Percentiles rank a stretch among this genome's conserved stretches.
These are phyloP conservation scores for Auricularia cornea DNA, from an alignment of 768 basidiomycete species.

Conservation along the genomic window DNA sequence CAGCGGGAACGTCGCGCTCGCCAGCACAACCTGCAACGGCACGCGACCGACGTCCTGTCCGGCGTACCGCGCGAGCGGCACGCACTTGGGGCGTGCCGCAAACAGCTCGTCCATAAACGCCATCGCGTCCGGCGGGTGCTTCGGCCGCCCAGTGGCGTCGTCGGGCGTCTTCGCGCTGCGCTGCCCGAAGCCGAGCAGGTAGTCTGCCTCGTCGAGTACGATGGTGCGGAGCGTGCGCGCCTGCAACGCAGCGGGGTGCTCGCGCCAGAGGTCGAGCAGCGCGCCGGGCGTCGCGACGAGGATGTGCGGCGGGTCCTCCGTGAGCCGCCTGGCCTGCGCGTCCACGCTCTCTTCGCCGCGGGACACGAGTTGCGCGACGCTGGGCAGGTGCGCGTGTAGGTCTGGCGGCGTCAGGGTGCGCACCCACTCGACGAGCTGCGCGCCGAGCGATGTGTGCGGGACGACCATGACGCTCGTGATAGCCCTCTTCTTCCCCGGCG, in stretches of 20 bases:
- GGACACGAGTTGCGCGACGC: conserved; percentile 52
- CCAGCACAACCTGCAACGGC: conserved; percentile 1
- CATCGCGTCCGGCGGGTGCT: conserved; percentile 43
- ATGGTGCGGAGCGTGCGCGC: conserved; percentile 44
- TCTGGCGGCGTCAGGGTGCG: conserved; percentile 24
- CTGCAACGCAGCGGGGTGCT: conserved; percentile 36
- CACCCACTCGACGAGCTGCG: conserved; percentile 61
- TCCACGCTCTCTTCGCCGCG: conserved; percentile 39
- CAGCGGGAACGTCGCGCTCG: conserved; percentile 2
- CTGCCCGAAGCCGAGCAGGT: conserved; percentile 46
- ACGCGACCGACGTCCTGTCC: conserved; percentile 18
- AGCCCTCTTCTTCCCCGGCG: conserved; percentile 12
- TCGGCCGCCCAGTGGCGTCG: conserved; percentile 43
- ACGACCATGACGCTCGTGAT: conserved; percentile 57
- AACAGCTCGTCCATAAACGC: conserved; percentile 51
- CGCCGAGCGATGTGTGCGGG: conserved; percentile 65
- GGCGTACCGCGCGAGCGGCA: conserved; percentile 46
- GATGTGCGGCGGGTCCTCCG: conserved; percentile 48
- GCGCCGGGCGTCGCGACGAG: conserved; percentile 69
- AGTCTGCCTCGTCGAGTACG: conserved; percentile 72
- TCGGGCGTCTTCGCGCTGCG: conserved; percentile 31
- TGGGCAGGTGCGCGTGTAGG: conserved; percentile 9
- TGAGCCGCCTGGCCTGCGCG: conserved; percentile 31
- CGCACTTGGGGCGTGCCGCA: conserved; percentile 23
- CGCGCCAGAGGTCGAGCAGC: conserved; percentile 44